Percentiles rank a stretch among this genome's conserved stretches.
These are phyloP conservation scores for Taiozyma sp. DNA, from an alignment of 1,139 yeast species.

Conservation along the genomic window DNA sequence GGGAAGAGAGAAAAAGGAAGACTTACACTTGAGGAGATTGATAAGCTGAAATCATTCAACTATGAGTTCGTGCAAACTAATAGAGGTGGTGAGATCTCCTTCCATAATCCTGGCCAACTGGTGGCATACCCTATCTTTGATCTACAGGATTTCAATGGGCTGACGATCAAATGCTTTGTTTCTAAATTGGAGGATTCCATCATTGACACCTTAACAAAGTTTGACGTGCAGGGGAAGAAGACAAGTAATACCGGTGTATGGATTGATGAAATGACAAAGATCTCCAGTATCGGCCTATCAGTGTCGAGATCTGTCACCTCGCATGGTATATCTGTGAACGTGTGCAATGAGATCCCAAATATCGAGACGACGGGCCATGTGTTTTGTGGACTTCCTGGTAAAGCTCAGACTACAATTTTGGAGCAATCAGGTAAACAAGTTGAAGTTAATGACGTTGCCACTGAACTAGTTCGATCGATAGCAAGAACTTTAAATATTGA, in stretches of 20 bases:
- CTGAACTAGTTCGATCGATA: conserved; percentile 46
- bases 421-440: conserved; percentile 24
- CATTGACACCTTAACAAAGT: conserved; percentile 43
- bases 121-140: conserved; percentile 85
- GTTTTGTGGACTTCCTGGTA: conserved; percentile 82
- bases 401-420: conserved; percentile 46
- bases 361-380: conserved; percentile 57
- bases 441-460: conserved; percentile 37
- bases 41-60: conserved; percentile 26
- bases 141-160: conserved; percentile 50
- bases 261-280: conserved; percentile 58
- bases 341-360: conserved; percentile 65
- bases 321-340: conserved; percentile 86
- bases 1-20: conserved; percentile 71
- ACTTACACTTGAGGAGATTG: conserved; percentile 32
- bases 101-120: conserved; percentile 94
- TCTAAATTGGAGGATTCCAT: conserved; percentile 63
- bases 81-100: conserved; percentile 97
- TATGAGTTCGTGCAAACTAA: conserved; percentile 67
- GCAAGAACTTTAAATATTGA: conserved; percentile 44
- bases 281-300: conserved; percentile 88
- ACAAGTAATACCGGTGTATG: conserved; percentile 87
- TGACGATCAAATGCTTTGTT: conserved; percentile 76
- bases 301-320: conserved; percentile 81
- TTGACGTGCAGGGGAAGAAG: conserved; percentile 25